Evolutionary conservation across 2,329 filamentous ascomycete genomes (phyloP).

Genomic region (Fusarium cyanostomum): DNA sequence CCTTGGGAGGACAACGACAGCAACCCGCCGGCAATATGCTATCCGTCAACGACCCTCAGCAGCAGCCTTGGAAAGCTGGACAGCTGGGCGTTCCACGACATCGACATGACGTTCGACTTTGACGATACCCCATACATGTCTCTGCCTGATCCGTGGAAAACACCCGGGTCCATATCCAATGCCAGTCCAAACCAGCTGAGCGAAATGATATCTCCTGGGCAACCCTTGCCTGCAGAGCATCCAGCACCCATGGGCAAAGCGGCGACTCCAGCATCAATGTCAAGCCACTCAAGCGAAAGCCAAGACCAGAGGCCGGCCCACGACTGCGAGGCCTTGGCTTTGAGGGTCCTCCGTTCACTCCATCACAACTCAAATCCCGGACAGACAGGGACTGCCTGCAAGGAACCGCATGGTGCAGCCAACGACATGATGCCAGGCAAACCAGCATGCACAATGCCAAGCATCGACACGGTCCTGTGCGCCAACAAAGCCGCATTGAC

Average conservation of each 20-base stretch:
- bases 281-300: neutral
- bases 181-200: slow-evolving; percentile 3
- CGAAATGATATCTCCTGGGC: slow-evolving; percentile 5
- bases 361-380: slow-evolving; percentile 9
- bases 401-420: neutral
- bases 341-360: slow-evolving; percentile 7
- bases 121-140: slow-evolving; percentile 11
- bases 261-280: neutral
- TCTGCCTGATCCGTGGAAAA: slow-evolving; percentile 19
- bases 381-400: neutral
- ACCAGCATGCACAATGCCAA: neutral
- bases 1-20: slow-evolving; percentile 6
- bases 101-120: slow-evolving; percentile 20
- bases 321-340: slow-evolving; percentile 19
- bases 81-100: slow-evolving; percentile 11
- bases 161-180: neutral
- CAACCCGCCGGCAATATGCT: neutral
- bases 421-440: neutral
- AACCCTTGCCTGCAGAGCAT: neutral
- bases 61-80: slow-evolving; percentile 5
- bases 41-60: neutral
- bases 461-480: slow-evolving; percentile 23
- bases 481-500: slow-evolving; percentile 18
- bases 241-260: neutral
- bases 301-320: slow-evolving; percentile 1